Evolutionary conservation across 495 filamentous ascomycete genomes (phyloP).

Genomic region (Cudoniella acicularis): DNA sequence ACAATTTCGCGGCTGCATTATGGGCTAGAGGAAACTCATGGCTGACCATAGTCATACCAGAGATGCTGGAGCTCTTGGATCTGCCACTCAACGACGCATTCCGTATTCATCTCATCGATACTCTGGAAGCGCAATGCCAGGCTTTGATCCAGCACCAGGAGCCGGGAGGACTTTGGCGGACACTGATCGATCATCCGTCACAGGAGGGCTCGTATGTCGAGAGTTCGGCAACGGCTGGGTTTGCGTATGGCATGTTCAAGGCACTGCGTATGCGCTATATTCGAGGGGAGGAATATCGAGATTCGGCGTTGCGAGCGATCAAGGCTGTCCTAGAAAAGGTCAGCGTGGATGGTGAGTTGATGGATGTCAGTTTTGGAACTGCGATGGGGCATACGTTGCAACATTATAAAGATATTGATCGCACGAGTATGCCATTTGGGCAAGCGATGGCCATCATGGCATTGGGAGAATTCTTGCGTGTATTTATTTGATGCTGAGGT

Average conservation of each 20-base stretch:
- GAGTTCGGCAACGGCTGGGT: conserved; percentile 69
- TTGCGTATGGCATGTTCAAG: conserved; percentile 72
- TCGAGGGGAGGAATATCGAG: conserved; percentile 33
- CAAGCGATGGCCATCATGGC: conserved; percentile 77
- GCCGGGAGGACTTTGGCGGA: conserved; percentile 60
- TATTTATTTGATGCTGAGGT: conserved; percentile 43
- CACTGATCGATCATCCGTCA: conserved; percentile 58
- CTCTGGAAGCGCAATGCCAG: conserved; percentile 58
- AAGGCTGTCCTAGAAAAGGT: conserved; percentile 57
- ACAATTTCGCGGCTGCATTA: conserved; percentile 65
- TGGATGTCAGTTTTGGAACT: conserved; percentile 70
- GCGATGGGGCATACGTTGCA: conserved; percentile 63
- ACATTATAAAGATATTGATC: conserved; percentile 65
- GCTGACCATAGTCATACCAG: conserved; percentile 72
- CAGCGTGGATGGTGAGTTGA: conserved; percentile 57
- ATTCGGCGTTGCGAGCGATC: conserved; percentile 54
- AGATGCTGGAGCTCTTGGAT: conserved; percentile 65
- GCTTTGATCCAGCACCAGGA: conserved; percentile 55
- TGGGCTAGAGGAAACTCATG: conserved; percentile 67
- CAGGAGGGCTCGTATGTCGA: conserved; percentile 62
- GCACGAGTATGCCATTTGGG: conserved; percentile 74
- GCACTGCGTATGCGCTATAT: conserved; percentile 64
- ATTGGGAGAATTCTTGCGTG: conserved; percentile 60
- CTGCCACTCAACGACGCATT: conserved; percentile 53
- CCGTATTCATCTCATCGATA: conserved; percentile 55